Conservation (phyloP, 768 basidiomycete species). For the Psilocybe cubensis region DNA sequence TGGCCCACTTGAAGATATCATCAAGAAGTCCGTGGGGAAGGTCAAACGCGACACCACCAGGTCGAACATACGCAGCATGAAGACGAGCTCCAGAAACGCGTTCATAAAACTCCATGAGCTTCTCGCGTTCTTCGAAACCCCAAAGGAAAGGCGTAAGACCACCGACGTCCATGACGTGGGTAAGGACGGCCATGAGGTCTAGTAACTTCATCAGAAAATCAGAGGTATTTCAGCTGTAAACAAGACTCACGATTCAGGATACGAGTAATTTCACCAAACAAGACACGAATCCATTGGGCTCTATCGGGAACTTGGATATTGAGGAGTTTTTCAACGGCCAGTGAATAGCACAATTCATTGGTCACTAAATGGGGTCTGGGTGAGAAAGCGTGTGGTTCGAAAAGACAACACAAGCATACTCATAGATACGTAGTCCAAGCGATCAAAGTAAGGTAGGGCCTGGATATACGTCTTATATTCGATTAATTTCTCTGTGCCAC, state of each 20-base stretch:
- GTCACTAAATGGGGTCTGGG: conserved; percentile 68
- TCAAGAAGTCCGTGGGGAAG: conserved; percentile 98
- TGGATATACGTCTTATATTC: conserved; percentile 99
- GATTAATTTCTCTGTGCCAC: conserved; percentile 98
- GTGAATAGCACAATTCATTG: conserved; percentile 95
- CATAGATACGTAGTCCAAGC: conserved; percentile 99
- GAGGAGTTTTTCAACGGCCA: conserved; percentile 97
- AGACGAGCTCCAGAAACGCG: conserved; percentile 97
- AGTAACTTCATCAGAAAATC: neutral
- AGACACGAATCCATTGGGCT: conserved; percentile 96
- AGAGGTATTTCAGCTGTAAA: conserved; percentile 4
- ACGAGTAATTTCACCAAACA: conserved; percentile 97
- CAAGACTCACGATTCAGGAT: conserved; percentile 81
- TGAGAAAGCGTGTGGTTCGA: neutral
- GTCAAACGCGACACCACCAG: conserved; percentile 97
- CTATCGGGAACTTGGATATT: conserved; percentile 97
- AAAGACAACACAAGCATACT: conserved; percentile 65
- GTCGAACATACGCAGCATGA: conserved; percentile 97
- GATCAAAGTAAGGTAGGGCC: conserved; percentile 98
- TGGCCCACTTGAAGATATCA: conserved; percentile 98
- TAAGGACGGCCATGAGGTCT: conserved; percentile 97
- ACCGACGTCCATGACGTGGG: conserved; percentile 97
- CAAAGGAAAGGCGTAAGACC: conserved; percentile 98
- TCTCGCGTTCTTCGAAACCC: conserved; percentile 99
- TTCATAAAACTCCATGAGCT: conserved; percentile 99